phyloP scores from a whole-genome alignment of 2,329 filamentous ascomycete genomes.

The Cordyceps cateniannulata region DNA sequence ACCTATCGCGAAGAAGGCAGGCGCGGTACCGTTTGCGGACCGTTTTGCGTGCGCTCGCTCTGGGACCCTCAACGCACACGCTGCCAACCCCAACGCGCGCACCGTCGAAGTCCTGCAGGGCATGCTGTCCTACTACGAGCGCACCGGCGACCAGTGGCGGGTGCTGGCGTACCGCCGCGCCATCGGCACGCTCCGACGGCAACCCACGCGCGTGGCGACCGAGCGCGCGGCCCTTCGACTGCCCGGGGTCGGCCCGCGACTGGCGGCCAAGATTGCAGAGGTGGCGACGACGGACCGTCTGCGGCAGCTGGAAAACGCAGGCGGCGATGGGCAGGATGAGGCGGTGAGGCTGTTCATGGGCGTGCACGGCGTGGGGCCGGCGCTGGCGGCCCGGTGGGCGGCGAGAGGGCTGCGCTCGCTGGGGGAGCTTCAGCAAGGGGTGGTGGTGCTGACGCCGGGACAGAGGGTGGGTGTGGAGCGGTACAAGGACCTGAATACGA shows the following conservation, averaged over 20 bases:
- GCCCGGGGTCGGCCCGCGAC: constrained; percentile 60
- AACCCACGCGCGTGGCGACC: constrained; percentile 57
- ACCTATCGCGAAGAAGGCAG: constrained; percentile 11
- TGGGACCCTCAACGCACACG: constrained; percentile 36
- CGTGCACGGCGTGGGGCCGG: constrained; percentile 71
- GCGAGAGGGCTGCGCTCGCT: constrained; percentile 67
- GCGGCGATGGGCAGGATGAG: constrained; percentile 53
- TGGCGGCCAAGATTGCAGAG: constrained; percentile 85
- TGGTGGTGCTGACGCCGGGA: constrained; percentile 56
- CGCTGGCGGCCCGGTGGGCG: constrained; percentile 69
- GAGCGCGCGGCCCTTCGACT: constrained; percentile 62
- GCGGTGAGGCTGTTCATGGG: constrained; percentile 64
- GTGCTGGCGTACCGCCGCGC: constrained; percentile 69
- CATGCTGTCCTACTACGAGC: constrained; percentile 72
- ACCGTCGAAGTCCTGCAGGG: constrained; percentile 73
- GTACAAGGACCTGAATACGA: constrained; percentile 69
- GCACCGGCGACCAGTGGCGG: constrained; percentile 72
- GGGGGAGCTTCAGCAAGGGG: constrained; percentile 56
- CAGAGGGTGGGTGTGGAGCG: constrained; percentile 73
- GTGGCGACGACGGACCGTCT: constrained; percentile 71
- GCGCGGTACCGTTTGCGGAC: constrained; percentile 33
- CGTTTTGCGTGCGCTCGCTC: constrained; percentile 50
- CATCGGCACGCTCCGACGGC: constrained; percentile 64
- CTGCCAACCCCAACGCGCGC: constrained; percentile 61
- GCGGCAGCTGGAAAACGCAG: constrained; percentile 63